Evolutionary conservation across 345 rosid species (phyloP).

Genomic region (Euclidium syriacum): DNA sequence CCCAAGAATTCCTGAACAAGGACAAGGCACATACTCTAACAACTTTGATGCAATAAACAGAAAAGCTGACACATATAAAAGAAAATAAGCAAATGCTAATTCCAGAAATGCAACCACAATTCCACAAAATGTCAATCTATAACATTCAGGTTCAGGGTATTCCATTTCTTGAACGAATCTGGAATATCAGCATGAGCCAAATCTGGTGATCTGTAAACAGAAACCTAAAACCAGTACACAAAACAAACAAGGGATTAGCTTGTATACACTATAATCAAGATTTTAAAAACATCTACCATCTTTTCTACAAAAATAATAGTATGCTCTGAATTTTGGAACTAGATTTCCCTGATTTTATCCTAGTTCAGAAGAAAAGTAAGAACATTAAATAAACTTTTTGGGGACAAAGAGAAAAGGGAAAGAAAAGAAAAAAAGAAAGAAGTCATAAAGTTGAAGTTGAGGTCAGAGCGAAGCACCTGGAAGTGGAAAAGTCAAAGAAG

Average conservation of each 20-base stretch:
- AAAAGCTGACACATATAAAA: constrained; percentile 52
- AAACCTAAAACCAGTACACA: not conserved
- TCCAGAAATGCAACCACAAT: constrained; percentile 58
- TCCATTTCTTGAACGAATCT: constrained; percentile 23
- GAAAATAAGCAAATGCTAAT: constrained; percentile 53
- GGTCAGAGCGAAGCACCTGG: constrained; percentile 11
- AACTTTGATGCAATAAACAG: constrained; percentile 47
- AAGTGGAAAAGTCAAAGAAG: not conserved
- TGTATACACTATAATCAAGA: not conserved
- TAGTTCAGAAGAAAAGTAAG: not conserved
- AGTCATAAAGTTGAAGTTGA: not conserved
- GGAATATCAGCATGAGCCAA: not conserved
- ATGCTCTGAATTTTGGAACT: not conserved
- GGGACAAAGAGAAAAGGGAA: not conserved
- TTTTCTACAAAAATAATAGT: not conserved
- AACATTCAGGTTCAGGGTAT: constrained; percentile 31
- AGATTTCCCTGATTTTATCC: not conserved
- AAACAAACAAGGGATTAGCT: not conserved
- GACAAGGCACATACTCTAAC: constrained; percentile 50
- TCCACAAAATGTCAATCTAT: constrained; percentile 46
- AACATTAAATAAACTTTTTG: not conserved
- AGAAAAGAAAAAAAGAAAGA: too few relatives aligned
- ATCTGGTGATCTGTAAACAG: constrained; percentile 6
- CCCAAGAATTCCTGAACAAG: constrained; percentile 50
- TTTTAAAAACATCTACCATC: not conserved